A percentile compares a stretch with the other conserved stretches of the same genome.
Conservation (phyloP, 352 stramenopile species). For the Pythium biforme region DNA sequence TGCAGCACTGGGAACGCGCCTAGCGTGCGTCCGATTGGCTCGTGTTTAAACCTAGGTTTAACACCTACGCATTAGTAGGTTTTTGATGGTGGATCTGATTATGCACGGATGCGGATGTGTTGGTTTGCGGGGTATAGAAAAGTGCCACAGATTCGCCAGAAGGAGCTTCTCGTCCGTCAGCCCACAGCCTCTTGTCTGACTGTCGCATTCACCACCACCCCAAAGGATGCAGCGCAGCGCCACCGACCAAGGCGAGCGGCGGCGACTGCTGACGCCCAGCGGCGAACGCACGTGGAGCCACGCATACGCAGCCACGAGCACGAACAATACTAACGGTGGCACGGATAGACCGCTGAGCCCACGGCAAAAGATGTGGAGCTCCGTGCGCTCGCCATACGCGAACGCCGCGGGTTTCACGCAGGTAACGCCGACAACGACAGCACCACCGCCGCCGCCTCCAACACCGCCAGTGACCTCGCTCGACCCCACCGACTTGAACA, state of each 20-base stretch:
- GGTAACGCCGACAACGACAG: neutral
- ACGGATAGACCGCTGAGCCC: constrained; percentile 4
- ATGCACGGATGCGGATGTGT: neutral
- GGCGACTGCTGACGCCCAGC: constrained; percentile 20
- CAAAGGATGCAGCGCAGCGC: constrained; percentile 5
- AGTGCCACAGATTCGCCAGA: neutral
- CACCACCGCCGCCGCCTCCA: no score
- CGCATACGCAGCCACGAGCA: constrained; percentile 13
- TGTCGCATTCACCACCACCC: neutral
- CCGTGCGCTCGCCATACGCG: constrained; percentile 1
- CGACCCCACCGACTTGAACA: neutral
- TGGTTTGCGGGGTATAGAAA: neutral
- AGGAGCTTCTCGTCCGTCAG: neutral
- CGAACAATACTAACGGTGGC: neutral
- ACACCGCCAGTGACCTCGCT: no score
- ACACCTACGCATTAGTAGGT: neutral
- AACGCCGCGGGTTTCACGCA: constrained; percentile 5
- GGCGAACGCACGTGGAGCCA: constrained; percentile 11
- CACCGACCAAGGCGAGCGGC: constrained; percentile 13
- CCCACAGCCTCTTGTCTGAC: no score
- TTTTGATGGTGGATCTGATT: constrained; percentile 5
- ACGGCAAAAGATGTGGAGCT: constrained; percentile 22
- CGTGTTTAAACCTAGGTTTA: neutral
- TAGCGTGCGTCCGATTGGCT: neutral
- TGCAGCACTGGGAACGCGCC: constrained; percentile 5